Evolutionary conservation across 805 yeast genomes (phyloP).

Genomic region (Zygotorulaspora sp.): DNA sequence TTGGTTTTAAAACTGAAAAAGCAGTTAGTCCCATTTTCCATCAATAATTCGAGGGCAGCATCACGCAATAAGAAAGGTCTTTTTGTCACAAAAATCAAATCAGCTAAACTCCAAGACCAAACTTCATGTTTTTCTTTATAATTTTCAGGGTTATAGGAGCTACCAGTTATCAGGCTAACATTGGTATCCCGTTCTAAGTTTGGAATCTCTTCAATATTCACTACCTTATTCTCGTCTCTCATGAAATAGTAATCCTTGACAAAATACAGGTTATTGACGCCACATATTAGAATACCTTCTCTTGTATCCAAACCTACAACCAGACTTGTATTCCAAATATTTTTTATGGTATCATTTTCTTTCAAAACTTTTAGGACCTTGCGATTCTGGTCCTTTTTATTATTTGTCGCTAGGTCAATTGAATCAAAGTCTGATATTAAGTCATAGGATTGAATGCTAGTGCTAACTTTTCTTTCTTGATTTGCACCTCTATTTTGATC

Average conservation of each 20-base stretch:
- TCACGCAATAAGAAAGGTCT: constrained; percentile 74
- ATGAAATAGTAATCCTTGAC: constrained; percentile 60
- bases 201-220: constrained; percentile 66
- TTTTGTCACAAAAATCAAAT: constrained; percentile 61
- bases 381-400: constrained; percentile 64
- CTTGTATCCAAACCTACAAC: constrained; percentile 71
- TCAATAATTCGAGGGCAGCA: constrained; percentile 74
- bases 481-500: background rate
- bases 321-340: constrained; percentile 70
- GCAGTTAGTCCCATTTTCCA: constrained; percentile 66
- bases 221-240: constrained; percentile 47
- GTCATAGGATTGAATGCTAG: constrained; percentile 39
- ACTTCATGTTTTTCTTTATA: constrained; percentile 39
- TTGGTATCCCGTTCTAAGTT: constrained; percentile 59
- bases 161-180: constrained; percentile 55
- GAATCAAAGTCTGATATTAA: constrained; percentile 40
- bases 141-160: constrained; percentile 17
- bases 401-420: constrained; percentile 26
- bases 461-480: constrained; percentile 14
- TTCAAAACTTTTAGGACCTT: constrained; percentile 65
- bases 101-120: constrained; percentile 56
- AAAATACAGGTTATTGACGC: constrained; percentile 59
- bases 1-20: constrained; percentile 59
- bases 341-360: constrained; percentile 66
- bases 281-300: constrained; percentile 72